phyloP scores from a whole-genome alignment of 2,329 filamentous ascomycete species.

The Stachybotrys echinatus region DNA sequence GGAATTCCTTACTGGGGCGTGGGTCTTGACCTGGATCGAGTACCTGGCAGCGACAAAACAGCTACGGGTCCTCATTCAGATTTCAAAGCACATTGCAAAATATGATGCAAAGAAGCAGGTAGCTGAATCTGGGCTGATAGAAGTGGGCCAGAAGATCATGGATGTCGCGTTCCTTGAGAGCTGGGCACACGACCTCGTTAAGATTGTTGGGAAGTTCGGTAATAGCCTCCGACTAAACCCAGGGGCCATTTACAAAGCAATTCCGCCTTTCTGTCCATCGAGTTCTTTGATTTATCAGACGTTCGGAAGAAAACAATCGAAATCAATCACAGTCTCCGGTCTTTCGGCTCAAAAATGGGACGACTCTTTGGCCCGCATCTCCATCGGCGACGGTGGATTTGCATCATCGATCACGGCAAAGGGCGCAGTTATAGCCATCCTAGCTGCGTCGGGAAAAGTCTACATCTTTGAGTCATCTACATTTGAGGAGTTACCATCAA shows the following conservation, averaged over 20 bases:
- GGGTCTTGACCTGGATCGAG: background rate
- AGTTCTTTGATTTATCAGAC: constrained; percentile 25
- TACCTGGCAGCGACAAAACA: background rate
- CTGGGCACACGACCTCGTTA: constrained; percentile 28
- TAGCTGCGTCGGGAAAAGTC: too few relatives aligned
- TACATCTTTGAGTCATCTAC: too few relatives aligned
- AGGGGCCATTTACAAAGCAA: constrained; percentile 26
- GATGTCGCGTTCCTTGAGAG: constrained; percentile 17
- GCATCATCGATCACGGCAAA: constrained; percentile 7
- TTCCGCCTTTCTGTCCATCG: constrained; percentile 32
- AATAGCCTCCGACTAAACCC: constrained; percentile 17
- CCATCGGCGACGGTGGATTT: constrained; percentile 1
- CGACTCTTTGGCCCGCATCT: constrained; percentile 17
- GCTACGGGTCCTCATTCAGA: background rate
- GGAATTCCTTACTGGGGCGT: background rate
- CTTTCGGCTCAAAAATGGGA: constrained; percentile 13
- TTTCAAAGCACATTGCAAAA: constrained; percentile 10
- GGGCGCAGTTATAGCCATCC: constrained; percentile 8
- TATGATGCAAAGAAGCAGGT: background rate
- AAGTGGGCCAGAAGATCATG: constrained; percentile 9
- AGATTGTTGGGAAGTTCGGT: constrained; percentile 29
- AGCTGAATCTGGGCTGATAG: background rate
- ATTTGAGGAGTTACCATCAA: constrained; percentile 7
- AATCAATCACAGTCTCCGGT: constrained; percentile 9
- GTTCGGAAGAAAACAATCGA: constrained; percentile 19